These are phyloP conservation scores for Lentinus polychrous DNA, from an alignment of 1,284 basidiomycete genomes.

Conservation along the genomic window DNA sequence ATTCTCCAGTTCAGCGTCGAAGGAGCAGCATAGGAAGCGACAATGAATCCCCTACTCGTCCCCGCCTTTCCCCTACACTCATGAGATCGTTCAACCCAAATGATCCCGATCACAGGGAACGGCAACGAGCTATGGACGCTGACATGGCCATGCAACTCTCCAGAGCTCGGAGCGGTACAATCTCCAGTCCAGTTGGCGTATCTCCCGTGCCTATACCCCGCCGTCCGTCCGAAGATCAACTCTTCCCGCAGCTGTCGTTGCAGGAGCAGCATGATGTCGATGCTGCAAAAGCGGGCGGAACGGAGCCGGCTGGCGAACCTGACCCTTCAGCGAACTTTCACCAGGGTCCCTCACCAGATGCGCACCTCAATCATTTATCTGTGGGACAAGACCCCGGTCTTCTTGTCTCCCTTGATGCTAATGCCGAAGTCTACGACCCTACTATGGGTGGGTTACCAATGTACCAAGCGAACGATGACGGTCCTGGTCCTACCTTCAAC, in stretches of 20 bases:
- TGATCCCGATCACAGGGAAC: constrained; percentile 65
- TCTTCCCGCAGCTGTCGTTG: constrained; percentile 34
- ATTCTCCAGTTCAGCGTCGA: constrained; percentile 29
- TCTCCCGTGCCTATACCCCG: constrained; percentile 15
- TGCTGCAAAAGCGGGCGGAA: constrained; percentile 32
- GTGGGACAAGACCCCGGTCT: constrained; percentile 43
- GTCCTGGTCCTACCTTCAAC: constrained; percentile 45
- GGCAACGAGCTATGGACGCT: constrained; percentile 80
- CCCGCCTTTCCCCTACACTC: constrained; percentile 59
- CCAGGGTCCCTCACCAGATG: constrained; percentile 20
- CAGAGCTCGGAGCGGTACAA: constrained; percentile 61
- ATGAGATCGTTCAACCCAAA: constrained; percentile 55
- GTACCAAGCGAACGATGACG: constrained; percentile 47
- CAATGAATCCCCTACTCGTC: constrained; percentile 33
- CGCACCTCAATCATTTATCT: constrained; percentile 31
- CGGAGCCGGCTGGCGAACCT: constrained; percentile 10
- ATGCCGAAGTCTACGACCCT: constrained; percentile 19
- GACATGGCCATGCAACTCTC: constrained; percentile 82
- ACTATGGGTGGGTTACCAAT: constrained; percentile 46
- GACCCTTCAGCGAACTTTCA: constrained; percentile 19
- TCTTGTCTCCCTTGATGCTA: constrained; percentile 28
- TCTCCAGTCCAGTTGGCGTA: constrained; percentile 26
- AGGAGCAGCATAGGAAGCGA: constrained; percentile 33
- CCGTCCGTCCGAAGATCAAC: constrained; percentile 16
- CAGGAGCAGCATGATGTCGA: constrained; percentile 40